A percentile compares a stretch with the other conserved stretches of the same genome.
Evolutionary conservation across 495 filamentous ascomycete genomes (phyloP).

Genomic region (Xylaria castorea): DNA sequence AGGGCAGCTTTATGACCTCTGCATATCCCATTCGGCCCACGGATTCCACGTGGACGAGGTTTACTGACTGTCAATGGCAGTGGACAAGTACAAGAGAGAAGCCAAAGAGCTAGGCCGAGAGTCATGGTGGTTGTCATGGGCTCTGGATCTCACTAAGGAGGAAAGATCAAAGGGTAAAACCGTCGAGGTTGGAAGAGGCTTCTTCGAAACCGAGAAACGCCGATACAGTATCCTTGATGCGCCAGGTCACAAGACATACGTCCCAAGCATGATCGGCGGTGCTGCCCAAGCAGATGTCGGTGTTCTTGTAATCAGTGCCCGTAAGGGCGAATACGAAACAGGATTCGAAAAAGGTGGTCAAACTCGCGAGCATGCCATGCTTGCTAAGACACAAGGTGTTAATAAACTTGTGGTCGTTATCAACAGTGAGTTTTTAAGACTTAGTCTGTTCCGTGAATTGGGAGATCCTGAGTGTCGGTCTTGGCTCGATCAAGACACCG

Average conservation of each 20-base stretch:
- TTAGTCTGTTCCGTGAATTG: background rate
- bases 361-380: slow-evolving; percentile 94
- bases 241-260: slow-evolving; percentile 95
- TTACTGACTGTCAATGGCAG: slow-evolving; percentile 29
- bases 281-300: slow-evolving; percentile 96
- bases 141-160: slow-evolving; percentile 93
- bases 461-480: background rate
- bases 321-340: slow-evolving; percentile 99
- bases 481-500: background rate
- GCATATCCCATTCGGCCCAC: background rate
- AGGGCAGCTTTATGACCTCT: background rate
- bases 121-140: slow-evolving; percentile 98
- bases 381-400: slow-evolving; percentile 98
- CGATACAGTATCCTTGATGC: slow-evolving; percentile 95
- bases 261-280: slow-evolving; percentile 95
- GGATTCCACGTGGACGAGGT: background rate
- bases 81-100: slow-evolving; percentile 97
- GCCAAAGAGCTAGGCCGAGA: slow-evolving; percentile 96
- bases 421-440: slow-evolving; percentile 63
- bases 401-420: slow-evolving; percentile 92
- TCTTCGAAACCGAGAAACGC: slow-evolving; percentile 91
- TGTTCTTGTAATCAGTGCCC: slow-evolving; percentile 92
- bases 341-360: slow-evolving; percentile 99
- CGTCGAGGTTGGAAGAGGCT: slow-evolving; percentile 94
- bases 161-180: slow-evolving; percentile 98